Percentiles rank a stretch among this genome's conserved stretches.
Evolutionary conservation across 495 filamentous ascomycete species (phyloP).

Genomic region (Aspergillus indologenus): DNA sequence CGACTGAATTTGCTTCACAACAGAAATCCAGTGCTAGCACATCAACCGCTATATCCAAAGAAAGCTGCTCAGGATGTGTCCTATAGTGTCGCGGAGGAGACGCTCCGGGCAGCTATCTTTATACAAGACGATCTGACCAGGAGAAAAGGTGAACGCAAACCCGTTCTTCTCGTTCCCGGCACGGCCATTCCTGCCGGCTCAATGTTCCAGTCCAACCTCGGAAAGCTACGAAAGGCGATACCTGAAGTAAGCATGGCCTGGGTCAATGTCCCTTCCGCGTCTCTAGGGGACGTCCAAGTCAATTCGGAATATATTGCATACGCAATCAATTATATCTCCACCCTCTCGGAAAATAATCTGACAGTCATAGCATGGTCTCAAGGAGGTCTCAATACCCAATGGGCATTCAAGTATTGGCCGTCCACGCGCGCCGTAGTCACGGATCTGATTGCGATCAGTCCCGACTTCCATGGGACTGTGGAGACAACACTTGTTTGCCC

Average conservation of each 20-base stretch:
- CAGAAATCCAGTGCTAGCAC: slow-evolving; percentile 7
- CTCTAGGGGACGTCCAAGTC: slow-evolving; percentile 38
- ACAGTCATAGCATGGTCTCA: slow-evolving; percentile 49
- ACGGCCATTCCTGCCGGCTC: slow-evolving; percentile 39
- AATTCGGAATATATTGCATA: slow-evolving; percentile 45
- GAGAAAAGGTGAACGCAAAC: slow-evolving; percentile 29
- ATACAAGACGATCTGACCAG: slow-evolving; percentile 41
- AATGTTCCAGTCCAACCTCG: slow-evolving; percentile 42
- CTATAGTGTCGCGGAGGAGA: slow-evolving; percentile 38
- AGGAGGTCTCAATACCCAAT: slow-evolving; percentile 46
- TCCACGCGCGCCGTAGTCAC: slow-evolving; percentile 31
- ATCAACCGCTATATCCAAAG: slow-evolving; percentile 24
- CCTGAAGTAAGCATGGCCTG: slow-evolving; percentile 43
- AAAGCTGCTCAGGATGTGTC: slow-evolving; percentile 35
- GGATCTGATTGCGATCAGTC: slow-evolving; percentile 44
- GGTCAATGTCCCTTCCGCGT: slow-evolving; percentile 45
- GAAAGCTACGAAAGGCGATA: slow-evolving; percentile 32
- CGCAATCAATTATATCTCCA: slow-evolving; percentile 45
- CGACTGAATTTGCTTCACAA: slow-evolving; percentile 18
- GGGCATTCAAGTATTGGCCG: slow-evolving; percentile 55
- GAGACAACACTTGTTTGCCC: slow-evolving; percentile 28
- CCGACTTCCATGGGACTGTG: slow-evolving; percentile 46
- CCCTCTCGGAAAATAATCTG: slow-evolving; percentile 30
- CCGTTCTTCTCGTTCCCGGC: slow-evolving; percentile 46
- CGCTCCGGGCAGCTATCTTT: slow-evolving; percentile 39